phyloP scores from a whole-genome alignment of 345 rosid genomes.

The Chamaenerion angustifolium region DNA sequence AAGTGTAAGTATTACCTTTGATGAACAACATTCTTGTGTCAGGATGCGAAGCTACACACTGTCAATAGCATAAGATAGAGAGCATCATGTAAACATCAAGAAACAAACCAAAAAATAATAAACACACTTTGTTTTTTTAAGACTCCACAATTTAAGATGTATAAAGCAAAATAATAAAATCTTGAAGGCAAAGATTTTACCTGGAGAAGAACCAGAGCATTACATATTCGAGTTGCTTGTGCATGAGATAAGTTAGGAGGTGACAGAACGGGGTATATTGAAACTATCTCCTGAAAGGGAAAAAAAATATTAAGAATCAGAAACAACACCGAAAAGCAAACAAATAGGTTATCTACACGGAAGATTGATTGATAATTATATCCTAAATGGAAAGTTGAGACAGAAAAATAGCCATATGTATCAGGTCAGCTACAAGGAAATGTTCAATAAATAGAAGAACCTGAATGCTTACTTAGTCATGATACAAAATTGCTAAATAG shows the following conservation, averaged over 20 bases:
- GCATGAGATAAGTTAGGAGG: slow-evolving; percentile 83
- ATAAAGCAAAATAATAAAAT: not conserved
- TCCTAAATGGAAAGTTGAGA: too few relatives aligned
- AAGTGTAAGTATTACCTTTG: slow-evolving; percentile 40
- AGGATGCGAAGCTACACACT: slow-evolving; percentile 99
- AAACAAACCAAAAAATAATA: not conserved
- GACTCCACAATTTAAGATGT: too few relatives aligned
- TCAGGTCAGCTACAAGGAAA: not conserved
- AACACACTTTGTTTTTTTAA: not conserved
- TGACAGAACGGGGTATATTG: slow-evolving; percentile 86
- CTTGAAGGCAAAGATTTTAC: slow-evolving; percentile 15
- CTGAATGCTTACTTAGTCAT: too few relatives aligned
- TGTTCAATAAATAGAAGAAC: not conserved
- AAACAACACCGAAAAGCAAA: not conserved
- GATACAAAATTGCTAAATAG: too few relatives aligned
- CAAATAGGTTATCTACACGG: not conserved
- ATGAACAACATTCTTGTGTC: slow-evolving; percentile 91
- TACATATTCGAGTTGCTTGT: slow-evolving; percentile 93
- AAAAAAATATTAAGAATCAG: not conserved
- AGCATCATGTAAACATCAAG: slow-evolving; percentile 2
- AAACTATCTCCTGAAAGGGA: slow-evolving; percentile 74
- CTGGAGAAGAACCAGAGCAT: slow-evolving; percentile 99
- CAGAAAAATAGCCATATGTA: too few relatives aligned
- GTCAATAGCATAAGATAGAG: slow-evolving; percentile 14
- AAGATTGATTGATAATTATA: not conserved